phyloP scores from a whole-genome alignment of 371 early-diverging fungal genomes.

The Cladochytrium tenue region DNA sequence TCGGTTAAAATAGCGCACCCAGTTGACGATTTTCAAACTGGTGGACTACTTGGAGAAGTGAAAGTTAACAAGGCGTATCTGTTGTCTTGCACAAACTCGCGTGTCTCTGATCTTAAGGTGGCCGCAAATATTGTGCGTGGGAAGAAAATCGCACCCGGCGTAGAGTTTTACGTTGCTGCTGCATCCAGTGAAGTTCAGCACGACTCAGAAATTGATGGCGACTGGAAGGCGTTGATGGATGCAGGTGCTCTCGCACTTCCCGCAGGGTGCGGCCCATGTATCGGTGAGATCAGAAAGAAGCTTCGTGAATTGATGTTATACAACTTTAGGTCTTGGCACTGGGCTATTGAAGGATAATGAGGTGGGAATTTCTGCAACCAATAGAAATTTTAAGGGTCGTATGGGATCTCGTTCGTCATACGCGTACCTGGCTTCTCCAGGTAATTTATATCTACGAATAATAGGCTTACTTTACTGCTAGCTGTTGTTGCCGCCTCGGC shows the following conservation, averaged over 20 bases:
- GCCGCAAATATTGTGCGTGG: slow-evolving; percentile 73
- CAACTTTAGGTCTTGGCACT: slow-evolving; percentile 64
- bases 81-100: slow-evolving; percentile 92
- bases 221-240: slow-evolving; percentile 81
- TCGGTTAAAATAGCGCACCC: slow-evolving; percentile 87
- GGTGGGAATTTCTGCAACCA: slow-evolving; percentile 95
- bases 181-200: slow-evolving; percentile 87
- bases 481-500: slow-evolving; percentile 91
- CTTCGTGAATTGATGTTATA: slow-evolving; percentile 23
- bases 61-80: slow-evolving; percentile 91
- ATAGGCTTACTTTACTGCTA: slow-evolving; percentile 9
- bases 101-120: slow-evolving; percentile 79
- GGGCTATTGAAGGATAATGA: slow-evolving; percentile 90
- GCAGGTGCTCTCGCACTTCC: slow-evolving; percentile 90
- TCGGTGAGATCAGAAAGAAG: slow-evolving; percentile 48
- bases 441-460: slow-evolving; percentile 20
- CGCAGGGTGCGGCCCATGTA: slow-evolving; percentile 96
- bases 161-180: slow-evolving; percentile 94
- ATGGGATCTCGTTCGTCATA: slow-evolving; percentile 91
- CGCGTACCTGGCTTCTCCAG: slow-evolving; percentile 91
- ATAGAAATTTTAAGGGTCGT: slow-evolving; percentile 96
- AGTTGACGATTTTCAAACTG: slow-evolving; percentile 68
- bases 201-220: slow-evolving; percentile 79
- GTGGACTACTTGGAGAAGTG: slow-evolving; percentile 48
- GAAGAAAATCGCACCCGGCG: slow-evolving; percentile 72